phyloP scores from a whole-genome alignment of 2,329 filamentous ascomycete species.

The Aspergillus sp. region DNA sequence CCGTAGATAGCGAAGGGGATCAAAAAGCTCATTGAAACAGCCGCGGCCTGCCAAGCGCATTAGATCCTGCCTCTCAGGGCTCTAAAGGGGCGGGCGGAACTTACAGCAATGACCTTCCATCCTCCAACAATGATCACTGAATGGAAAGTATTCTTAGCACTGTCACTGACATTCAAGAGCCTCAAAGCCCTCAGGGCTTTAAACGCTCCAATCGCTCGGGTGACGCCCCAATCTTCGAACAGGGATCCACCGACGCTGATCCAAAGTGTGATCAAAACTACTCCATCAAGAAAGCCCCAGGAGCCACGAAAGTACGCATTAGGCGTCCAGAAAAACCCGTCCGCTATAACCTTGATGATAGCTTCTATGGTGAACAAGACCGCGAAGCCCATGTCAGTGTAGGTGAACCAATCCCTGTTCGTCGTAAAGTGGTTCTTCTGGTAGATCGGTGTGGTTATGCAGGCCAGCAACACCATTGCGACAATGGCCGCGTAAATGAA shows the following conservation, averaged over 20 bases:
- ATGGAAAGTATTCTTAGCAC: constrained; percentile 92
- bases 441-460: constrained; percentile 90
- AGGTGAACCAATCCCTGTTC: constrained; percentile 89
- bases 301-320: constrained; percentile 96
- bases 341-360: constrained; percentile 87
- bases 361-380: constrained; percentile 83
- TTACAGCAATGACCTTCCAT: constrained; percentile 85
- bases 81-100: constrained; percentile 30
- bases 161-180: constrained; percentile 93
- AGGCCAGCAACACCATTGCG: constrained; percentile 95
- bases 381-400: constrained; percentile 88
- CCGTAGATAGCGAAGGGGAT: constrained; percentile 98
- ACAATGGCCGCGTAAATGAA: constrained; percentile 94
- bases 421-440: constrained; percentile 80
- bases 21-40: constrained; percentile 89
- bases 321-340: constrained; percentile 94
- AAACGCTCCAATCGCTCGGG: constrained; percentile 90
- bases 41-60: constrained; percentile 62
- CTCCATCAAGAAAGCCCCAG: constrained; percentile 92
- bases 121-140: constrained; percentile 91
- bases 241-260: constrained; percentile 87
- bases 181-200: constrained; percentile 91
- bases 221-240: constrained; percentile 78
- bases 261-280: constrained; percentile 92
- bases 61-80: neutral